Evolutionary conservation across 2,329 filamentous ascomycete species (phyloP), one percentile per base, ranked within the genome.

Genomic region (Trichoderma sp.): DNA sequence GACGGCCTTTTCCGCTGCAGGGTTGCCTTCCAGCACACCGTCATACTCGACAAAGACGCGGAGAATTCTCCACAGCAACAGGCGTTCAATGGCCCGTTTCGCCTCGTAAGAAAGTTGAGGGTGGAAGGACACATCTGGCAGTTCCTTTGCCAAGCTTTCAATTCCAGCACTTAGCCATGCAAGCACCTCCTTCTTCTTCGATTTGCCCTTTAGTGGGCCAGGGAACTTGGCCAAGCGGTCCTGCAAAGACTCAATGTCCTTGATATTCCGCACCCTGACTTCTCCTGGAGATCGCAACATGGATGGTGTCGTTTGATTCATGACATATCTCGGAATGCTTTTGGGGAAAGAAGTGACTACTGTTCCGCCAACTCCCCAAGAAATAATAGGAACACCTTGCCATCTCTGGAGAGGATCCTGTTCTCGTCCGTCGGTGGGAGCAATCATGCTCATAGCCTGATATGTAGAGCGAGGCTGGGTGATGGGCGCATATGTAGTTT

Each of bases 121-220:
- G 78, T 81, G 83, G 72, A 86, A 86, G 18, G 82, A 83, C 36
- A 82, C 82, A 75, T 83, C 87, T 62, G 83, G 89, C 66, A 83
- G 79, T 69, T 82, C 86, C 76, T 85, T 88, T 78, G 97, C 93
- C 43, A 98, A 82, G 1, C 84, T 84, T 47, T 93, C 91, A 71
- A 98, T 95, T 67, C 91, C 93, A 72, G 87, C 84, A 5, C 86
- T 88, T 58, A 99, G 85, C 96, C 97, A 99, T 2, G 89, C 82
- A 57, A 95, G 76, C 0, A 94, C 88, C 70, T 99, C 95, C 84
- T 98, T 99, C 86, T 99, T 99, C 86, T 97, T 98, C 1, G 91
- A 90, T 79, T 98, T 98, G 53, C 90, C 88, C 80, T 92, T 94
- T 32, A 99, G 84, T 3, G 97, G 96, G 0, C 96, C 96, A 0